Base-by-base conservation (phyloP, 257 asterid species). In the Vinca minor region DNA sequence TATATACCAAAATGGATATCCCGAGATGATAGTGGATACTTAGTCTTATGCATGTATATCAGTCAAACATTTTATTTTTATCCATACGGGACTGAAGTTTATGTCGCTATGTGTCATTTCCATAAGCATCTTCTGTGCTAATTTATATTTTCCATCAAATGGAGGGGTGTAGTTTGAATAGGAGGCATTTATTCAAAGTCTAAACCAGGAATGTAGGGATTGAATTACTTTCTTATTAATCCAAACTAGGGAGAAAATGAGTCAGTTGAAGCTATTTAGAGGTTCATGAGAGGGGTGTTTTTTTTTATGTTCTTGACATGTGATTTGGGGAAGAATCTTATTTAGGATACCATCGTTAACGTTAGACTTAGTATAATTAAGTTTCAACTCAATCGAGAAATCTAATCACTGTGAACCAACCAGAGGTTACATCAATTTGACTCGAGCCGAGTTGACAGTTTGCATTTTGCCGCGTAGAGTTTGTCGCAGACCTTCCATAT, bases 131-230 rank as follows among this genome's bases (percentile, higher is more conserved):
- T 44, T 49, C 38, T 35, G 15, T 46, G 20, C 54, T 41, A 36
- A 8, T 44, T 38, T 12, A n/a, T 23, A 42, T 46, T 39, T 67
- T 64, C 68, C 70, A 65, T 87, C n/a, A n/a, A n/a, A n/a, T n/a
- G n/a, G n/a, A n/a, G n/a, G n/a, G n/a, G n/a, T n/a, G 95, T 85
- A 79, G 90, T 85, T 82, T 83, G 95, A 87, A 81, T 60, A 73
- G 88, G 90, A 77, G 90, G 96, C 97, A 87, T 56, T 67, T 79
- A 68, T 79, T 90, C 93, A 79, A 85, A 85, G 95, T 85, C 88
- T 83, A 85, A 83, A 81, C 95, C 97, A 69, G 69, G 56, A 78
- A 81, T 73, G 76, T 75, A 63, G 71, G 94, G 95, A 78, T 59
- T 69, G 57, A 59, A 58, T 25, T 5, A 8, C 2, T 8, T 18